Evolutionary conservation across 2,329 filamentous ascomycete genomes (phyloP), one percentile per base, ranked within the genome.

Genomic region (Aspergillus brunneoviolaceus): DNA sequence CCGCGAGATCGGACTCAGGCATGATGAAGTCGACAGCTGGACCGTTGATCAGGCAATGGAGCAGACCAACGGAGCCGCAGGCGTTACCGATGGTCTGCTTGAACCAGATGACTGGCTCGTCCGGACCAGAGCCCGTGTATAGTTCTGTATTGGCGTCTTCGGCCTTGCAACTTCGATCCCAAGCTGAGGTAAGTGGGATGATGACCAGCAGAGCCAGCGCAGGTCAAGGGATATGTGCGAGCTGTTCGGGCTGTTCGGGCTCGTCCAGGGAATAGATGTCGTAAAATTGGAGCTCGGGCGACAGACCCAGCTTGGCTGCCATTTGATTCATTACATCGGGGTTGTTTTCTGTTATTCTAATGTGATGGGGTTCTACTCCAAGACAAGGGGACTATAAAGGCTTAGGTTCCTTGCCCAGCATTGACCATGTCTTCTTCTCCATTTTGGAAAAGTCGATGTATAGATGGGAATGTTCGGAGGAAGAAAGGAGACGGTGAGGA

Each of bases 71-170:
- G n/a, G 82, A 74, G 0, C 85, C 85, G 65, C 85, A 87, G 0
- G 84, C 82, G 65, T 87, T 76, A 16, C 81, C 78, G 58, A 86
- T 85, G 1, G 82, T 86, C 65, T 87, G 85, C 61, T 78, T 80
- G 70, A 84, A 85, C 84, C 84, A 87, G 23, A 86, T 72, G 4
- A 85, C 79, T 0, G 83, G 82, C 60, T 86, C 83, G 2, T 74
- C 64, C 0, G 75, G 69, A 23, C 84, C 84, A 21, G 67, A 77
- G 10, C 78, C 79, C 4, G 75, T 65, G 64, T 86, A 86, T 14
- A 51, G 49, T 49, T 58, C 10, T 29, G 39, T 58, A 25, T 52
- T 47, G 9, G 29, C 16, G 19, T 58, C 51, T 39, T 49, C 47
- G 49, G 55, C 54, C 21, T 47, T 27, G 27, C 58, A 52, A 19